Evolutionary conservation across 164 flowering plant species (phyloP).

Genomic region (Cinnamomum chago): DNA sequence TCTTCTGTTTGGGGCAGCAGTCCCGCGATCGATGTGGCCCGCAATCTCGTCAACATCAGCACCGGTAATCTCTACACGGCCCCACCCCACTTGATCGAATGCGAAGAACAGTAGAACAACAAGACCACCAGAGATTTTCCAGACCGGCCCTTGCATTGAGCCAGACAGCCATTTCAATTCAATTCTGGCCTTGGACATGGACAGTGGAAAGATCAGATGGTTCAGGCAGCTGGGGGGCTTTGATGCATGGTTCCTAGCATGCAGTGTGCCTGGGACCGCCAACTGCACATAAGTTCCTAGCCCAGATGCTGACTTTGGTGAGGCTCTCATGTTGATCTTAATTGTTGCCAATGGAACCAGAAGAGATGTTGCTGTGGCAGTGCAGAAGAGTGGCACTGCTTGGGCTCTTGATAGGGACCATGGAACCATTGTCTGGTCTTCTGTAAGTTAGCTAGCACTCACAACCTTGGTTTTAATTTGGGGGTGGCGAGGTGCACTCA

Average conservation of each 20-base stretch:
- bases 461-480: too few relatives aligned
- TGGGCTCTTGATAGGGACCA: constrained; percentile 53
- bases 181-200: not conserved
- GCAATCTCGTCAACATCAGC: not conserved
- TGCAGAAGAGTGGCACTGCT: constrained; percentile 54
- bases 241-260: not conserved
- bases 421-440: constrained; percentile 49
- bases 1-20: constrained; percentile 1
- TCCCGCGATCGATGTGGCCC: not conserved
- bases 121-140: not conserved
- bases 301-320: not conserved
- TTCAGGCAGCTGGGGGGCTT: not conserved
- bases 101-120: not conserved
- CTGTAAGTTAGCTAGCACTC: constrained; percentile 17
- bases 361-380: constrained; percentile 45
- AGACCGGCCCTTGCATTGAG: not conserved
- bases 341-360: constrained; percentile 15
- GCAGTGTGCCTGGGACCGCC: not conserved
- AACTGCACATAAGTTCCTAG: not conserved
- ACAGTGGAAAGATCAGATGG: not conserved
- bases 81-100: not conserved
- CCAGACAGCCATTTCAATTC: not conserved
- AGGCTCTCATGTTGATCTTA: constrained; percentile 30
- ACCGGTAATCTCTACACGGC: not conserved
- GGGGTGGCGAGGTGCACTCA: too few relatives aligned